Base-by-base conservation (phyloP, 441 rosid species). In the Arabidopsis lyrata region DNA sequence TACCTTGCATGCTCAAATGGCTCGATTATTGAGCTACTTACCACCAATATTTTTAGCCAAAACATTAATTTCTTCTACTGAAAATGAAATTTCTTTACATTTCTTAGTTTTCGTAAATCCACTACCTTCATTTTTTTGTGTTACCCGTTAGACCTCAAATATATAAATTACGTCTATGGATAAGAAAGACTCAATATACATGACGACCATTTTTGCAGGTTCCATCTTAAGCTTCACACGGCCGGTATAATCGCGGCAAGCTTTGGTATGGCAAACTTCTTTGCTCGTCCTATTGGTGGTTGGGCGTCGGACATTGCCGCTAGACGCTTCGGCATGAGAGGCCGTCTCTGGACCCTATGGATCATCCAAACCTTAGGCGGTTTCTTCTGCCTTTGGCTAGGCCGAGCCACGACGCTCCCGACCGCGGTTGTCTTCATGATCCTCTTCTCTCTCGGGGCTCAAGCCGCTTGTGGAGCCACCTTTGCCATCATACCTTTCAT, bases 391-490 rank as follows among this genome's bases (percentile, higher is more conserved):
- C 74, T 89, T 48, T 90, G 89, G 91, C 91, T 92, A 2, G 94
- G 97, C 53, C 83, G 85, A 0, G 92, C 94, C 54, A 80, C 80
- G 14, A 59, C 93, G 0, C 89, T 92, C 13, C 87, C 92, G 0
- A 56, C 84, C 4, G 93, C 96, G 2, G 11, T 92, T 29, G 34
- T 83, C 34, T 70, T 93, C 24, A 92, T 92, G 95, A 83, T 90
- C 15, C 87, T 92, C 56, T 90, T 92, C 85, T 92, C 93, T 0
- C 16, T 86, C 0, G 97, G 96, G 1, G 93, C 91, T 38, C 97
- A 92, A 74, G 93, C 97, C 2, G 97, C 97, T 0, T 92, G 96
- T 32, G 96, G 97, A 10, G 96, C 95, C 6, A 91, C 95, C 0
- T 91, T 72, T 2, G 97, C 93, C 16, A 73, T 91, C 60, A 86